Base-by-base conservation (phyloP, 169 alveolate species). In the Plasmodium cynomolgi region DNA sequence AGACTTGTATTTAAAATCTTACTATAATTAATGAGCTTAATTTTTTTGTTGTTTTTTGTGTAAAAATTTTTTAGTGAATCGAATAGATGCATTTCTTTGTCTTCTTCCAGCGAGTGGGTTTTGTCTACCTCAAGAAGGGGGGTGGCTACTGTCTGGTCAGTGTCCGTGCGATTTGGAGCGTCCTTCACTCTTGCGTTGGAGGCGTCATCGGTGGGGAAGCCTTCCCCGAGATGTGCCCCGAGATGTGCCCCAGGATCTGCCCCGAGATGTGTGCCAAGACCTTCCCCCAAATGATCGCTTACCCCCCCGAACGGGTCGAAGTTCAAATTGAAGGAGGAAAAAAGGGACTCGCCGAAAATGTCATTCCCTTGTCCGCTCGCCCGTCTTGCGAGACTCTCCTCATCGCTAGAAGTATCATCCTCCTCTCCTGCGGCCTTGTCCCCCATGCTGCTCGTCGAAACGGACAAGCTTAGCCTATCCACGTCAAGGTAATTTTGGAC, bases 1-100 rank as follows among this genome's bases (percentile, higher is more conserved):
- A 84, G 56, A 73, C 92, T 84, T 37, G 73, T 84, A 23, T 84
- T 84, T 47, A 84, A 44, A n/a, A 84, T 84, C 54, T 84, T 84
- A 33, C 54, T 84, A 29, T 84, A 84, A 15, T 84, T 74, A 26
- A 84, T 84, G 54, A 84, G 84, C 75, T 84, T 84, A 11, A 84
- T 73, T 72, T 84, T 84, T 37, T 84, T 84, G 54, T 73, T 84
- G 20, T 84, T 56, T 41, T 84, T 72, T 37, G 29, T 39, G 54
- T n/a, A 84, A 11, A 83, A 62, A 26, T 84, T 83, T 39, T 84
- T 84, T 39, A 84, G 58, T 4, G 92, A 84, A 3, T 71, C 73
- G 62, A 84, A 84, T 6, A 84, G 83, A 17, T 20, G 31, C 72
- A 37, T n/a, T 44, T 84, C 77, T 44, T 74, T 74, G 56, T 17